phyloP scores from a whole-genome alignment of 192 early-diverging fungal species.

The Thoreauomyces humboldtii region DNA sequence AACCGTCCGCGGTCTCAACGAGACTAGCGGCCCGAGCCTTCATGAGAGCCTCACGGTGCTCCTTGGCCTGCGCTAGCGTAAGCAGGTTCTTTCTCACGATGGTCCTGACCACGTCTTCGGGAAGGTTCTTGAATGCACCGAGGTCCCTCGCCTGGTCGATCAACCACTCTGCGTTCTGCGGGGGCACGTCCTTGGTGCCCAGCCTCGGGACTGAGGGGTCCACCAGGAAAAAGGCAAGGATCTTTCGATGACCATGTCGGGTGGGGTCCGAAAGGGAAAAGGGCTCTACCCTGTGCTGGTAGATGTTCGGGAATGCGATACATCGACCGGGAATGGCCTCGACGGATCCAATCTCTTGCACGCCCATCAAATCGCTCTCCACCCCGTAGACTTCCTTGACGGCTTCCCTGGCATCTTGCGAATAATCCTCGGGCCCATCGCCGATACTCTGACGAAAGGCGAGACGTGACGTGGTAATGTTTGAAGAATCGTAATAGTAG shows the following conservation, averaged over 20 bases:
- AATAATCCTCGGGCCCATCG: neutral
- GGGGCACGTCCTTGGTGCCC: constrained; percentile 60
- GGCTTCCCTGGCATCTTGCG: constrained; percentile 1
- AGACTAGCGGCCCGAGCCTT: too few species aligned
- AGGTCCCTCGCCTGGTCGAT: neutral
- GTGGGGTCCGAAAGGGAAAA: constrained; percentile 61
- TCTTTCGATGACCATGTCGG: constrained; percentile 64
- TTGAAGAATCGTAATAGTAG: constrained; percentile 68
- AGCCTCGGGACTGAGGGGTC: constrained; percentile 50
- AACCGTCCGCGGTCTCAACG: too few species aligned
- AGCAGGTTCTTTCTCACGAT: too few species aligned
- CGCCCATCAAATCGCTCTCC: constrained; percentile 13
- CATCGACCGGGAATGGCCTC: constrained; percentile 54
- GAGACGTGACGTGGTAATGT: constrained; percentile 64
- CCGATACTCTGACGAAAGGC: constrained; percentile 50
- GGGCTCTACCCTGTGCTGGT: constrained; percentile 64
- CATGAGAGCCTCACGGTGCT: too few species aligned
- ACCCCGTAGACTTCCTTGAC: constrained; percentile 31
- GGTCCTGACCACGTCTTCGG: constrained; percentile 20
- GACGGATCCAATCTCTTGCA: constrained; percentile 46
- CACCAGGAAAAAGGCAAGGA: constrained; percentile 70
- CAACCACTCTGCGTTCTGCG: constrained; percentile 59
- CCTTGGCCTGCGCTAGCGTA: too few species aligned
- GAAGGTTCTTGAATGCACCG: constrained; percentile 10
- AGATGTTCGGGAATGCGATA: constrained; percentile 70